Evolutionary conservation across 768 basidiomycete genomes (phyloP), one percentile per base, ranked within the genome.

Genomic region (Tylopilus sp.): DNA sequence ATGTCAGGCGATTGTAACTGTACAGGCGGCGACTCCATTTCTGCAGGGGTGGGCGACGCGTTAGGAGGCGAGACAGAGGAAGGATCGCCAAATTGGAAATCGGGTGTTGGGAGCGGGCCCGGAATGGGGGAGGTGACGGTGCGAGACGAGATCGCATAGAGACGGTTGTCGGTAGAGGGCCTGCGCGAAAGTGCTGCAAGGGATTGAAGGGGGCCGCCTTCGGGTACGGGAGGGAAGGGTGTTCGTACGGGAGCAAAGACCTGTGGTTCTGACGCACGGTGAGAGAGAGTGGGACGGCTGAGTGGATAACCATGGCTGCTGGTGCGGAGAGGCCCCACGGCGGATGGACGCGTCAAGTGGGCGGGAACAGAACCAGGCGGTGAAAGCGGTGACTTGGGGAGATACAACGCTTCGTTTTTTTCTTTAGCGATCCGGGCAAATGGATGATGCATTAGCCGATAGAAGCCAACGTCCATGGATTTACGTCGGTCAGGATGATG

Each of bases 41-140:
- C 82, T 49, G 75, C 77, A 4, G 80, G 78, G 43, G 72, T 71
- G 12, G 78, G 75, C 15, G 81, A 80, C 17, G 73, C 65, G 57
- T 77, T 73, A 3, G 79, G 73, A 0, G 78, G 60, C 2, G 72
- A 59, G 6, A 63, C 72, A 3, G 77, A 76, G 44, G 72, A 79
- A 25, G 83, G 79, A 10, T 77, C 75, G 51, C 83, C 83, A 56
- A 86, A 86, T 41, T 80, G 80, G 71, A 81, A 85, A 49, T 76
- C 78, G 36, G 81, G 81, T 5, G 75, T 74, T 2, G 83, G 83
- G 17, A 85, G 71, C 5, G 83, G 83, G 3, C 83, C 83, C 9
- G 68, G 68, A 46, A 70, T 70, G 2, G 68, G 81, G 69, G 53
- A 81, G 66, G 51, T 73, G 73, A 40, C 75, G 65, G 73, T 60